Evolutionary conservation across 257 asterid species (phyloP).

Genomic region (Penstemon barbatus): DNA sequence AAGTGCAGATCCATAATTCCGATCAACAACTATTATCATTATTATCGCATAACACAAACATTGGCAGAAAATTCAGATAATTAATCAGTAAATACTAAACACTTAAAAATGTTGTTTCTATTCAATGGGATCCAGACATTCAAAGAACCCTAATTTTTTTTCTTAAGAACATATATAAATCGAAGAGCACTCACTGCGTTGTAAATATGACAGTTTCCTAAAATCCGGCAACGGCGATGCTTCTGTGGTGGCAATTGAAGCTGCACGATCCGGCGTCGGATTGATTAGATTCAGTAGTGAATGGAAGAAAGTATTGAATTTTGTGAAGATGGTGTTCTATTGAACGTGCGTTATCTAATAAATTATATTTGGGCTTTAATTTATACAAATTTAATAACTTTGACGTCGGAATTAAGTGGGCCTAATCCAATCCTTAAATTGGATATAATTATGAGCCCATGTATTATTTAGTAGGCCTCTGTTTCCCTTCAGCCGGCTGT

Average conservation of each 20-base stretch:
- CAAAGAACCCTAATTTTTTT: slow-evolving; percentile 1
- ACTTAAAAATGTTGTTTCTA: neutral
- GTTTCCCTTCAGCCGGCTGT: too few relatives aligned
- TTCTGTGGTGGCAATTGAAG: slow-evolving; percentile 27
- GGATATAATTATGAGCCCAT: too few relatives aligned
- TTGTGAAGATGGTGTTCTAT: neutral
- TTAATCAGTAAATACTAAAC: neutral
- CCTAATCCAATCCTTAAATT: too few relatives aligned
- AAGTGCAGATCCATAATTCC: neutral
- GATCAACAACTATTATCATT: slow-evolving; percentile 4
- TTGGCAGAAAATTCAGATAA: too few relatives aligned
- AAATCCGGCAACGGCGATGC: slow-evolving; percentile 28
- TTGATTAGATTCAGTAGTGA: slow-evolving; percentile 26
- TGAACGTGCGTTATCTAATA: slow-evolving; percentile 9
- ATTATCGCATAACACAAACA: neutral
- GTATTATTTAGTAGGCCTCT: too few relatives aligned
- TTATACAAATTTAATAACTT: too few relatives aligned
- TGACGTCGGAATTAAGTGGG: too few relatives aligned
- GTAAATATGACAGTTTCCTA: slow-evolving; percentile 16
- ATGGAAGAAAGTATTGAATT: neutral
- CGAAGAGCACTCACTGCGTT: slow-evolving; percentile 12
- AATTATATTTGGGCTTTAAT: neutral
- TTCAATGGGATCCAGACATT: slow-evolving; percentile 24
- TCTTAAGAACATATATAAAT: neutral
- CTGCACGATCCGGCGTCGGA: slow-evolving; percentile 38